Evolutionary conservation across 306 rosid genomes (phyloP), one percentile per base, ranked within the genome.

Genomic region (Erythrophleum fordii): DNA sequence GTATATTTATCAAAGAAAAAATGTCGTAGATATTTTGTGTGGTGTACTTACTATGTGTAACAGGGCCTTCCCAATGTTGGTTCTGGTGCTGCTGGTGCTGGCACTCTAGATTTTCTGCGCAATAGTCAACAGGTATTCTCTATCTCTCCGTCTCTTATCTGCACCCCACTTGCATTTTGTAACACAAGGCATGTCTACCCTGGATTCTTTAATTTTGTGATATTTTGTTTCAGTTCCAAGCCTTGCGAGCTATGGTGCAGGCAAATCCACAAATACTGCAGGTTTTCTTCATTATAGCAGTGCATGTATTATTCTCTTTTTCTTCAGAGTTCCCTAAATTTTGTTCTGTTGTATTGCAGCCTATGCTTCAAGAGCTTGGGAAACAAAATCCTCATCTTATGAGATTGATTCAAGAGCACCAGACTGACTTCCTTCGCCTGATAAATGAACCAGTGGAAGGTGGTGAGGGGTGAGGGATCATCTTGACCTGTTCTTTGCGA

Each of bases 201-300:
- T 61, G 16, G 46, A 45, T 25, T 77, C 13, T 76, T 46, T 72
- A 53, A 46, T 59, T 51, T 44, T 79, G 16, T 20, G 23, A 69
- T 60, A 20, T 22, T n/a, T 37, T 69, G 2, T 80, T 77, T 80
- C 87, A 91, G 93, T 91, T 93, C 83, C 94, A 91, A 78, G 92
- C 93, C 23, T 78, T 93, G 86, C 90, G 98, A 77, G 81, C 95
- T 58, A 89, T 93, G 97, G 98, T 93, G 77, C 98, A 89, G 70
- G 92, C 98, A 20, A 93, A 93, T 80, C 97, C 98, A 52, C 98
- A 93, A 83, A 91, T 93, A 64, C 82, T 93, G 85, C 98, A 93
- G 98, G 98, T 91, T 56, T 64, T 79, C 64, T 22, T 45, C 11
- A 4, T 5, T 70, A 41, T 46, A 5, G 64, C 52, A 23, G 34